A percentile compares a stretch with the other conserved stretches of the same genome.
Conservation (phyloP, 2,329 filamentous ascomycete genomes). For the Hymenotorrendiella dingleyae region DNA sequence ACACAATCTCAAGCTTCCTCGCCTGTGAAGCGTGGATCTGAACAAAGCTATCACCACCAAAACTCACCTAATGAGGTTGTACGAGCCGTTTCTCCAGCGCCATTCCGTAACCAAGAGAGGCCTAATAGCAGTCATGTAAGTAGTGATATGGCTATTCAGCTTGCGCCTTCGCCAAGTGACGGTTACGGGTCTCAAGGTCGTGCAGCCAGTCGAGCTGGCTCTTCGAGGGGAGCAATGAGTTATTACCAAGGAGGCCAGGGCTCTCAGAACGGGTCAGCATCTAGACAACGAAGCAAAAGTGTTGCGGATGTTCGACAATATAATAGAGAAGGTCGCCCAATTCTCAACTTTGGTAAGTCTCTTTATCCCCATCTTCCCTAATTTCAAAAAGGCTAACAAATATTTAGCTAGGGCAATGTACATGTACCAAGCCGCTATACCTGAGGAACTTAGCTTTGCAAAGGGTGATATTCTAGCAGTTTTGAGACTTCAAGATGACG, state of each 20-base stretch:
- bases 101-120: conserved; percentile 36
- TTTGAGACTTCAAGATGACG: conserved; percentile 87
- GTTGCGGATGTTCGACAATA: conserved; percentile 76
- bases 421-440: conserved; percentile 88
- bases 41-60: conserved; percentile 46
- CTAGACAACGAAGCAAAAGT: conserved; percentile 68
- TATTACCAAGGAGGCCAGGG: conserved; percentile 44
- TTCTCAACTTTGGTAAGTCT: conserved; percentile 87
- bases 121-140: conserved; percentile 40
- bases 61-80: conserved; percentile 39
- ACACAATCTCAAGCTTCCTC: conserved; percentile 31
- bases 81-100: conserved; percentile 41
- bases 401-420: conserved; percentile 81
- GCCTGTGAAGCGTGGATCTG: conserved; percentile 41
- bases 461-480: conserved; percentile 92
- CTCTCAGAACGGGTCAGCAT: conserved; percentile 32
- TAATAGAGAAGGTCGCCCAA: conserved; percentile 78
- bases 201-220: conserved; percentile 44
- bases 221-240: conserved; percentile 45
- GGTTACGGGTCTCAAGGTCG: conserved; percentile 50
- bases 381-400: conserved; percentile 18
- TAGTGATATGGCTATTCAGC: conserved; percentile 59
- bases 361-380: not conserved
- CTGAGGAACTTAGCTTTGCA: conserved; percentile 84
- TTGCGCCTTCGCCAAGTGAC: conserved; percentile 49